Conservation (phyloP, 345 rosid genomes). For the Ceriops tagal region DNA sequence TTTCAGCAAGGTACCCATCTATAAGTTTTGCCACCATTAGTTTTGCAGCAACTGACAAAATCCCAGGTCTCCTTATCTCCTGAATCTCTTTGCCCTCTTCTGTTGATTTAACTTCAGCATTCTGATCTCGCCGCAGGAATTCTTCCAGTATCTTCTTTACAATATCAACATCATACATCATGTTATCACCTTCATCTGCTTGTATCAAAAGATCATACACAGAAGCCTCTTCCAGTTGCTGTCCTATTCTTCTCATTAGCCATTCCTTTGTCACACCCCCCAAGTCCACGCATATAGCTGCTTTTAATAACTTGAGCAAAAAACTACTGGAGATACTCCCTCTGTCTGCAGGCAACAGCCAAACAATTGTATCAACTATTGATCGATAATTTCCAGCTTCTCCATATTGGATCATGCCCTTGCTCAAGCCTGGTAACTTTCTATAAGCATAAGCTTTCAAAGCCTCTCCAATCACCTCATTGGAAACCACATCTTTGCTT, state of each 20-base stretch:
- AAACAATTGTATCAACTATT: slow-evolving; percentile 51
- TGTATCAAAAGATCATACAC: slow-evolving; percentile 58
- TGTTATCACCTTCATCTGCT: slow-evolving; percentile 45
- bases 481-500: slow-evolving; percentile 39
- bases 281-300: slow-evolving; percentile 48
- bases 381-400: slow-evolving; percentile 49
- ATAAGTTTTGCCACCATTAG: slow-evolving; percentile 77
- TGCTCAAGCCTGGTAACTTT: slow-evolving; percentile 63
- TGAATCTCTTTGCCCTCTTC: slow-evolving; percentile 35
- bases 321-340: slow-evolving; percentile 72
- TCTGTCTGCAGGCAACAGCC: slow-evolving; percentile 63
- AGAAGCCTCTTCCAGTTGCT: slow-evolving; percentile 78
- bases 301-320: slow-evolving; percentile 73
- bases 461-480: slow-evolving; percentile 79
- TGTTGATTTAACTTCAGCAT: slow-evolving; percentile 38
- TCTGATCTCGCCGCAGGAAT: slow-evolving; percentile 53
- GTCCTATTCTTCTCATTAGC: slow-evolving; percentile 57
- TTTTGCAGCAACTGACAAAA: slow-evolving; percentile 77
- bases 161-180: slow-evolving; percentile 56
- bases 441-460: slow-evolving; percentile 77
- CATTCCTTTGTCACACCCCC: slow-evolving; percentile 45
- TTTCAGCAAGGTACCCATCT: slow-evolving; percentile 74
- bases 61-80: slow-evolving; percentile 46
- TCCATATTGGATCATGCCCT: slow-evolving; percentile 49
- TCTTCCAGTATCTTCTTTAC: slow-evolving; percentile 56